These are phyloP conservation scores for Mortierella sp. DNA, from an alignment of 371 early-diverging fungal species.

Conservation along the genomic window DNA sequence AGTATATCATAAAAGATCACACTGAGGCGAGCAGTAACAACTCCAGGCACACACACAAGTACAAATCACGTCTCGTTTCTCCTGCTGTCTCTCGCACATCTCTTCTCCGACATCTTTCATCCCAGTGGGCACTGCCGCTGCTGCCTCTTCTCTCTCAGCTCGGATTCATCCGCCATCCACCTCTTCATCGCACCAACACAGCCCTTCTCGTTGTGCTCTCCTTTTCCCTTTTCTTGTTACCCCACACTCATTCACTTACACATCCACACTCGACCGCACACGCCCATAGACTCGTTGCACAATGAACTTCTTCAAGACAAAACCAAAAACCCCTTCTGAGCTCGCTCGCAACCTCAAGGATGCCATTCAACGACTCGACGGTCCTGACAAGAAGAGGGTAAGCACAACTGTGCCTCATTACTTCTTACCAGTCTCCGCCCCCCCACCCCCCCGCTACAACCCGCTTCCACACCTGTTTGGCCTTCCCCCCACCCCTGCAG, in stretches of 20 bases:
- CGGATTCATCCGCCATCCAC: not conserved
- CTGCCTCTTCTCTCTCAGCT: no score
- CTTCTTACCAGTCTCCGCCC: not conserved
- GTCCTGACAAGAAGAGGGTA: conserved; percentile 74
- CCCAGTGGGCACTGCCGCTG: not conserved
- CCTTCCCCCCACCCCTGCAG: no score
- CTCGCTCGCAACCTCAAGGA: conserved; percentile 89
- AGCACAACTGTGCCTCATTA: not conserved
- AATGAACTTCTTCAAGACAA: conserved; percentile 93
- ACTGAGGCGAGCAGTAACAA: no score
- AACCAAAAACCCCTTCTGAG: conserved; percentile 89
- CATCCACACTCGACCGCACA: not conserved
- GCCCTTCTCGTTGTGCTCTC: not conserved
- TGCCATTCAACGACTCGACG: conserved; percentile 76
- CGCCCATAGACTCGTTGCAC: not conserved
- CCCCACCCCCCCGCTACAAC: no score
- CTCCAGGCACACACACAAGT: no score
- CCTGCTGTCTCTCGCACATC: conserved; percentile 6
- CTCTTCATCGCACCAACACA: not conserved
- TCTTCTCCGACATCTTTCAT: conserved; percentile 22
- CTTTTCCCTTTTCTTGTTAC: conserved; percentile 17
- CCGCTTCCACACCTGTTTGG: no score
- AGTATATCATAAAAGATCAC: no score
- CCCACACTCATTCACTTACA: conserved; percentile 10
- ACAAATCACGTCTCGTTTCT: conserved; percentile 6